A percentile compares a stretch with the other conserved stretches of the same genome.
These are phyloP conservation scores for Pinus taeda DNA, from an alignment of 75 land plant genomes.

Conservation along the genomic window DNA sequence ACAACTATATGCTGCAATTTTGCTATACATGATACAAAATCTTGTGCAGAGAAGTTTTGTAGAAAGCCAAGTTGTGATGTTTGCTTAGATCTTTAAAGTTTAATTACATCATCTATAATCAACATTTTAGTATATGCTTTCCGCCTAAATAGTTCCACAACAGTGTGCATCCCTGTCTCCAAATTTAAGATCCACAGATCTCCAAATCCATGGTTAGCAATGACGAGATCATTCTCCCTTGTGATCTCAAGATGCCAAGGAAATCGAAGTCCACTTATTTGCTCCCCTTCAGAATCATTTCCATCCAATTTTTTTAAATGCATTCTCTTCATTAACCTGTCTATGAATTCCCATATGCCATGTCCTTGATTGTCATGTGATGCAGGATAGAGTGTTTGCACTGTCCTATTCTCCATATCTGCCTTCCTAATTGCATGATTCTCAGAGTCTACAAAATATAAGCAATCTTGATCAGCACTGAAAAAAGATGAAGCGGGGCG, in stretches of 20 bases:
- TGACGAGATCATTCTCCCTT: conserved; percentile 26
- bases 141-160: conserved; percentile 31
- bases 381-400: conserved; percentile 62
- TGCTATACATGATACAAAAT: conserved; percentile 47
- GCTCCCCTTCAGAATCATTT: conserved; percentile 11
- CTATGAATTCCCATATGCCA: conserved; percentile 22
- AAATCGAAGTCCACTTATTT: conserved; percentile 17
- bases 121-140: conserved; percentile 24
- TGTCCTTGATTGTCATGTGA: conserved; percentile 14
- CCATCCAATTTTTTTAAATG: conserved; percentile 19
- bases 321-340: conserved; percentile 45
- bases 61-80: conserved; percentile 9
- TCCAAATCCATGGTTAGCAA: conserved; percentile 52
- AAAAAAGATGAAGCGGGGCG: no score
- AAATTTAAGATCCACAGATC: conserved; percentile 49
- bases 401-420: conserved; percentile 40
- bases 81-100: conserved; percentile 15
- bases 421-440: conserved; percentile 82
- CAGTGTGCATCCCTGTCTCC: conserved; percentile 22
- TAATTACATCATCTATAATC: conserved; percentile 15
- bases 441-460: conserved; percentile 16
- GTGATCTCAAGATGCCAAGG: conserved; percentile 69
- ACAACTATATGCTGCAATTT: conserved; percentile 28
- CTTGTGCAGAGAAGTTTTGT: conserved; percentile 19
- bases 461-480: no score